phyloP scores from a whole-genome alignment of 169 alveolate species.

The Cryptosporidium canis region DNA sequence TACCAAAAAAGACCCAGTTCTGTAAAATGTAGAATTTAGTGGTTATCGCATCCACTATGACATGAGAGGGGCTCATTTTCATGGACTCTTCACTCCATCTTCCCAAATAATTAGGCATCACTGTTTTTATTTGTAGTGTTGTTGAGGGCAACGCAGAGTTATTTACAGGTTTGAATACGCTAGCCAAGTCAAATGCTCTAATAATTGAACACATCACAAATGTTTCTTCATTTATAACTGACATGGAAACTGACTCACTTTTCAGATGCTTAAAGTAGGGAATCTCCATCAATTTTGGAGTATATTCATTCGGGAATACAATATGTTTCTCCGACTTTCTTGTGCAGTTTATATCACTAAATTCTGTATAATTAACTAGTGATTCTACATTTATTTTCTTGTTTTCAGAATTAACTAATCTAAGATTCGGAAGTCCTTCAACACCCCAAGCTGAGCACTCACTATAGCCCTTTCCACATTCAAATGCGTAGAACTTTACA shows the following conservation, averaged over 20 bases:
- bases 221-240: constrained; percentile 28
- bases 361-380: constrained; percentile 11
- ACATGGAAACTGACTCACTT: constrained; percentile 29
- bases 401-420: constrained; percentile 3
- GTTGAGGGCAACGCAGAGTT: not conserved
- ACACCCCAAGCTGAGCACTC: constrained; percentile 65
- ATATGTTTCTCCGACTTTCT: constrained; percentile 18
- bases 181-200: constrained; percentile 42
- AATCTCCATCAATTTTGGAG: not conserved
- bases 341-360: constrained; percentile 43
- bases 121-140: not conserved
- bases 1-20: constrained; percentile 64
- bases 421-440: constrained; percentile 39
- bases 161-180: constrained; percentile 18
- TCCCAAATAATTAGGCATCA: not conserved
- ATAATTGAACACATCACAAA: constrained; percentile 42
- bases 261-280: constrained; percentile 21
- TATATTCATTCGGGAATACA: constrained; percentile 43
- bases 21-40: constrained; percentile 35
- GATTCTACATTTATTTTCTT: constrained; percentile 26
- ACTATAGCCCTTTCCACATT: constrained; percentile 51
- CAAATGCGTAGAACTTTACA: constrained; percentile 51
- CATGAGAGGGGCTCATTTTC: constrained; percentile 30
- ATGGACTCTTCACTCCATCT: constrained; percentile 64
- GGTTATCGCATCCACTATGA: constrained; percentile 38